Evolutionary conservation across 805 yeast genomes (phyloP).

Genomic region (Lachancea fermentati): DNA sequence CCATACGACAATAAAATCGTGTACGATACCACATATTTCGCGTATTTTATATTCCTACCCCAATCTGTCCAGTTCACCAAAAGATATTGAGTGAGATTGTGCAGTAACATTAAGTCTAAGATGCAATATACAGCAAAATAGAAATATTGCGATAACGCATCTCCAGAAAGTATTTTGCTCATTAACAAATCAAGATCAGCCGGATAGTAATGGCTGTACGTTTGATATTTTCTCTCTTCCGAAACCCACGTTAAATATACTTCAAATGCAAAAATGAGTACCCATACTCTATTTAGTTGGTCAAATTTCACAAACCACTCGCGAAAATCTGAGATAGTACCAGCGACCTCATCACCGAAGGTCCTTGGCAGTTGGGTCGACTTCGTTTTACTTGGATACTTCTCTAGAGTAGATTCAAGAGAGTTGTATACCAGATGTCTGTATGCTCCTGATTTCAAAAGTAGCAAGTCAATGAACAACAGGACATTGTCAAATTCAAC

Average conservation of each 20-base stretch:
- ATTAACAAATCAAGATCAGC: constrained; percentile 24
- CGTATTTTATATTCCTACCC: constrained; percentile 22
- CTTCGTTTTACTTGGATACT: constrained; percentile 9
- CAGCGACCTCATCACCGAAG: constrained; percentile 2
- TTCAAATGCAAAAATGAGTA: constrained; percentile 71
- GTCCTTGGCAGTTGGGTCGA: constrained; percentile 7
- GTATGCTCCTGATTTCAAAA: constrained; percentile 82
- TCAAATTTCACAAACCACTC: constrained; percentile 22
- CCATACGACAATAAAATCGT: constrained; percentile 73
- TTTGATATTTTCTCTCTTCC: constrained; percentile 53
- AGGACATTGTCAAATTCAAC: constrained; percentile 85
- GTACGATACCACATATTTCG: constrained; percentile 42
- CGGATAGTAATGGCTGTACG: not conserved
- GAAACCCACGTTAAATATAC: constrained; percentile 90
- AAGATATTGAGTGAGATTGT: constrained; percentile 32
- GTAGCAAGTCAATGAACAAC: constrained; percentile 73
- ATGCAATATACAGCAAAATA: constrained; percentile 51
- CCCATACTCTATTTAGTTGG: constrained; percentile 42
- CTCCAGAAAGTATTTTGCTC: constrained; percentile 29
- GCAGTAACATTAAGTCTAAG: constrained; percentile 40
- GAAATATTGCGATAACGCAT: constrained; percentile 46
- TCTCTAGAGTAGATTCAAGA: constrained; percentile 27
- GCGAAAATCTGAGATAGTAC: constrained; percentile 8
- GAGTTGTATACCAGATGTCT: constrained; percentile 81
- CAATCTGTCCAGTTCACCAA: constrained; percentile 26